Base-by-base conservation (phyloP, 1,139 yeast genomes). In the Wickerhamomyces sp. region DNA sequence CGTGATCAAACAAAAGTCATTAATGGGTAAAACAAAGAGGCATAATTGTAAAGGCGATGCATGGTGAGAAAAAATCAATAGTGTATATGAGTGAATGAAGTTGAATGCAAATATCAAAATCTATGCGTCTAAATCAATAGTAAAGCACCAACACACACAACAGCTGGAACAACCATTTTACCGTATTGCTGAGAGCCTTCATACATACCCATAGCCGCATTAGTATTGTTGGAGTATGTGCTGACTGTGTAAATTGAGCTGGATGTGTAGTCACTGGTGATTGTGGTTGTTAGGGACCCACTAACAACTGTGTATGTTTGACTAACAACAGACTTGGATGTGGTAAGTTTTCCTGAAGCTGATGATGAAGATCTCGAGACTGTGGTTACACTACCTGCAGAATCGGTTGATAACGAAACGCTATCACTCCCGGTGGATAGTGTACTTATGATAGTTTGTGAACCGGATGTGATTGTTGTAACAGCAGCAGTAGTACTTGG, bases 131-230 rank as follows among this genome's bases (percentile, higher is more conserved):
- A 32, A 9, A 32, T 16, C 17, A 36, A 16, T 4, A 39, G 15
- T 15, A 41, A 26, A 20, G 41, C 45, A 30, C 35, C 39, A 28
- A 33, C 45, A 8, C 35, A 31, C 3, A 28, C 44, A 28, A 26
- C 21, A 3, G 22, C 33, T 4, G 46, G 44, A 20, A 35, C 23
- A 3, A 32, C 31, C 14, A 31, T 17, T 21, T 32, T 28, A 9
- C 23, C 30, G 12, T 24, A 6, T 6, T 13, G 17, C 12, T 26
- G 23, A 3, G 23, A 33, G 3, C 13, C 6, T 2, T 11, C 24
- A 9, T 30, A 16, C 8, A 26, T 15, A 4, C 31, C 37, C 18
- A 16, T 30, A 3, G 41, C 41, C 22, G 23, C 33, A 15, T 41
- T 38, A 5, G 41, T 33, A 8, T 31, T 28, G 23, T 39, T 39